phyloP scores from a whole-genome alignment of 352 stramenopile species.

The Pythium insidiosum region DNA sequence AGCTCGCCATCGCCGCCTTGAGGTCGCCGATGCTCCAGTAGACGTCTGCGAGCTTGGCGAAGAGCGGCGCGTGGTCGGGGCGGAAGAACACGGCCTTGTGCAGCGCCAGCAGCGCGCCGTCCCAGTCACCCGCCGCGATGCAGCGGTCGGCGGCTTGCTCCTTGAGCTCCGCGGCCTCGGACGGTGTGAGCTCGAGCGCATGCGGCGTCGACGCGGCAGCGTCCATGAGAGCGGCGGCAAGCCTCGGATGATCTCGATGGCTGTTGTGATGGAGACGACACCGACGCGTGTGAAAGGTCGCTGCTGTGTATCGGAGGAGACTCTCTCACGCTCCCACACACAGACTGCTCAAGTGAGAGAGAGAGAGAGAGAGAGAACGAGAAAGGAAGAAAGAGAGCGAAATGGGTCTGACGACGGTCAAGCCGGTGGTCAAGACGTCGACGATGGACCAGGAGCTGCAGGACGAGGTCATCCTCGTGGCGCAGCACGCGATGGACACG shows the following conservation, averaged over 20 bases:
- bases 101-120: constrained; percentile 44
- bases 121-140: constrained; percentile 24
- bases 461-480: constrained; percentile 76
- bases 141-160: constrained; percentile 36
- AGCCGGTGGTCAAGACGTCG: constrained; percentile 83
- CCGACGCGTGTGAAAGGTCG: too few species aligned
- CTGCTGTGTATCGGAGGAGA: too few species aligned
- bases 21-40: constrained; percentile 72
- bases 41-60: constrained; percentile 60
- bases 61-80: constrained; percentile 35
- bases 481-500: constrained; percentile 71
- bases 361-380: too few species aligned
- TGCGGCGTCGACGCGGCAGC: too few species aligned
- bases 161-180: constrained; percentile 35
- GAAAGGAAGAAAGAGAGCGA: constrained; percentile 2
- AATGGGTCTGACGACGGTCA: constrained; percentile 51
- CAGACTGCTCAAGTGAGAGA: too few species aligned
- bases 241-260: too few species aligned
- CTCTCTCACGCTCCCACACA: too few species aligned
- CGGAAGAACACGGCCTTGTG: constrained; percentile 74
- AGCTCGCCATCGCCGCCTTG: constrained; percentile 74
- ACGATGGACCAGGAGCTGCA: constrained; percentile 84
- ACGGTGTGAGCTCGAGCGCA: constrained; percentile 31
- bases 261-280: too few species aligned
- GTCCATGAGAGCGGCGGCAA: too few species aligned